Evolutionary conservation across 805 yeast species (phyloP).

Genomic region (Saturnispora sanitii): DNA sequence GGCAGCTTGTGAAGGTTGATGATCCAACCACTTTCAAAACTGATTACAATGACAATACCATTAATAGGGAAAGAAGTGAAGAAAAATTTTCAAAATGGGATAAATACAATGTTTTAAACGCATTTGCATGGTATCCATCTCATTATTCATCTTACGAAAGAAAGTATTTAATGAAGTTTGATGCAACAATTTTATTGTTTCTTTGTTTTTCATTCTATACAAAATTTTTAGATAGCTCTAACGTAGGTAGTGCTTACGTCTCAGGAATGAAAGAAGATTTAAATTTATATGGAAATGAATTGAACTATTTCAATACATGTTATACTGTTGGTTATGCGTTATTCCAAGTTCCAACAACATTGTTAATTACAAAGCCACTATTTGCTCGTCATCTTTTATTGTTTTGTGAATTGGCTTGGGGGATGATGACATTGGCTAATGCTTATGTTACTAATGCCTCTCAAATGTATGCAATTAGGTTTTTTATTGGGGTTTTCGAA

Average conservation of each 20-base stretch:
- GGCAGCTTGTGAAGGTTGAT: slow-evolving; percentile 6
- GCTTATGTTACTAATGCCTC: slow-evolving; percentile 31
- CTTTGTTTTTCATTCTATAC: slow-evolving; percentile 34
- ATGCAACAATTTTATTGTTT: slow-evolving; percentile 12
- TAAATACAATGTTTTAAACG: slow-evolving; percentile 10
- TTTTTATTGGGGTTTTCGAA: slow-evolving; percentile 54
- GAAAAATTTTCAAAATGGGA: slow-evolving; percentile 6
- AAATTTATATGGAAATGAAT: slow-evolving; percentile 16
- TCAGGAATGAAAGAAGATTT: slow-evolving; percentile 52
- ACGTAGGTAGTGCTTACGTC: slow-evolving; percentile 51
- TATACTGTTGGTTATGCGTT: slow-evolving; percentile 42
- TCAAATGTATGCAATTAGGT: slow-evolving; percentile 48
- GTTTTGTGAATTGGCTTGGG: slow-evolving; percentile 43
- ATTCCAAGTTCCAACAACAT: slow-evolving; percentile 53
- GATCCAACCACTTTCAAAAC: slow-evolving; percentile 11
- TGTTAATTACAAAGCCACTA: slow-evolving; percentile 37
- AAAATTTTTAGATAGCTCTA: slow-evolving; percentile 51
- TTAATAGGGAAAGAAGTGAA: slow-evolving; percentile 13
- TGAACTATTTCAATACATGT: slow-evolving; percentile 20
- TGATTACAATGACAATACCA: slow-evolving; percentile 12
- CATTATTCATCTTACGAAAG: slow-evolving; percentile 15
- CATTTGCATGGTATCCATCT: slow-evolving; percentile 15
- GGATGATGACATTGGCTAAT: slow-evolving; percentile 27
- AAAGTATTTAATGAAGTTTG: slow-evolving; percentile 13
- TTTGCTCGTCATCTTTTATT: slow-evolving; percentile 38